phyloP scores from a whole-genome alignment of 345 rosid genomes.

The Hypericum perforatum region DNA sequence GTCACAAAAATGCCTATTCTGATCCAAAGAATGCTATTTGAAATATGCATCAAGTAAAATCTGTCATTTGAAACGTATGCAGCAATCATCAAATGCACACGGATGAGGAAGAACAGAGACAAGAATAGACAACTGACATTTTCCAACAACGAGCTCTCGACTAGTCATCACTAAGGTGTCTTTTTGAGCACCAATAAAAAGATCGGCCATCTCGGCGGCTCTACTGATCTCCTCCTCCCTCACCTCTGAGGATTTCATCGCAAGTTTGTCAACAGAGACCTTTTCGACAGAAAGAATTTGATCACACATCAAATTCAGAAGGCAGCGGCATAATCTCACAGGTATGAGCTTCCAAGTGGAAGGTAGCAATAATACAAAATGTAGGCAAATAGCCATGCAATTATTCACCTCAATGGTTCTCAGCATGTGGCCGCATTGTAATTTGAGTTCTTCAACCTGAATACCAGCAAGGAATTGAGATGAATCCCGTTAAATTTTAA shows the following conservation, averaged over 20 bases:
- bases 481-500: not conserved
- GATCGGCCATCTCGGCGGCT: conserved; percentile 65
- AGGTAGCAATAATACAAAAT: conserved; percentile 4
- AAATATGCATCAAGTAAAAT: no score
- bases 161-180: conserved; percentile 90
- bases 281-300: conserved; percentile 21
- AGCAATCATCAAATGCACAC: no score
- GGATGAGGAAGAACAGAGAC: not conserved
- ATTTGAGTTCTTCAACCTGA: conserved; percentile 81
- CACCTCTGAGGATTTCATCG: conserved; percentile 56
- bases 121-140: conserved; percentile 37
- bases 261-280: conserved; percentile 84
- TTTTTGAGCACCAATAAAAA: conserved; percentile 47
- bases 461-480: not conserved
- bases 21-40: no score
- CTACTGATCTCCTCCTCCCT: conserved; percentile 69
- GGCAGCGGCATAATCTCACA: not conserved
- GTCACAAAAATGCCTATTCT: no score
- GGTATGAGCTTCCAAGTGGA: not conserved
- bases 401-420: conserved; percentile 65
- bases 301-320: not conserved
- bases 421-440: conserved; percentile 46
- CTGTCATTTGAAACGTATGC: no score
- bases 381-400: conserved; percentile 3
- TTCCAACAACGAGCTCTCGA: conserved; percentile 80